Percentiles rank a stretch among this genome's conserved stretches.
Evolutionary conservation across 108 stramenopile genomes (phyloP).

Genomic region (Licmophora abbreviata): DNA sequence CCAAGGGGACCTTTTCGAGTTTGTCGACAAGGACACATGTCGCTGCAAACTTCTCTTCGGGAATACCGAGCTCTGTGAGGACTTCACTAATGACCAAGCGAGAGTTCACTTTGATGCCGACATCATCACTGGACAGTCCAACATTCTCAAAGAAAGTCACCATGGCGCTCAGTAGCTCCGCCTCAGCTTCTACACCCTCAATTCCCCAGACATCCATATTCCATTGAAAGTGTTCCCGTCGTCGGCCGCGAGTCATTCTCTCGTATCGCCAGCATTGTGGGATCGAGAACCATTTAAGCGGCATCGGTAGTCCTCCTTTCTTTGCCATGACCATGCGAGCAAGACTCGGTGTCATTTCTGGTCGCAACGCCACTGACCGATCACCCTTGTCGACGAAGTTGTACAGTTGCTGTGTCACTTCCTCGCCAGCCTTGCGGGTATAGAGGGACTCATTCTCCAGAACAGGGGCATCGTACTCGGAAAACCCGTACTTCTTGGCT

Average conservation of each 20-base stretch:
- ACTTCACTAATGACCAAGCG: constrained; percentile 87
- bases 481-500: constrained; percentile 79
- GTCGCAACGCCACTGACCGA: constrained; percentile 76
- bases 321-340: constrained; percentile 98
- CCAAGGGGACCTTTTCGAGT: constrained; percentile 94
- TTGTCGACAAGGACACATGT: constrained; percentile 97
- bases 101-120: constrained; percentile 96
- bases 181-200: constrained; percentile 87
- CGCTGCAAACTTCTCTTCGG: constrained; percentile 87
- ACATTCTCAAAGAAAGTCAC: constrained; percentile 83
- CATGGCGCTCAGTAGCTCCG: constrained; percentile 90
- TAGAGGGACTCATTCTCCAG: constrained; percentile 88
- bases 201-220: constrained; percentile 94
- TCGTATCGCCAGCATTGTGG: constrained; percentile 98
- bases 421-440: constrained; percentile 97
- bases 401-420: constrained; percentile 96
- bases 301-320: constrained; percentile 79
- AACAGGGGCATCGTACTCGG: constrained; percentile 97
- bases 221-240: constrained; percentile 99
- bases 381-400: constrained; percentile 96
- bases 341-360: constrained; percentile 97
- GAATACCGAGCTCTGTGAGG: constrained; percentile 81
- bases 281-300: constrained; percentile 94
- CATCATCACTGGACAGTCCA: constrained; percentile 84
- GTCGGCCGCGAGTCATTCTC: constrained; percentile 94